These are phyloP conservation scores for Penicillium crystallinum DNA, from an alignment of 495 filamentous ascomycete genomes.

Conservation along the genomic window DNA sequence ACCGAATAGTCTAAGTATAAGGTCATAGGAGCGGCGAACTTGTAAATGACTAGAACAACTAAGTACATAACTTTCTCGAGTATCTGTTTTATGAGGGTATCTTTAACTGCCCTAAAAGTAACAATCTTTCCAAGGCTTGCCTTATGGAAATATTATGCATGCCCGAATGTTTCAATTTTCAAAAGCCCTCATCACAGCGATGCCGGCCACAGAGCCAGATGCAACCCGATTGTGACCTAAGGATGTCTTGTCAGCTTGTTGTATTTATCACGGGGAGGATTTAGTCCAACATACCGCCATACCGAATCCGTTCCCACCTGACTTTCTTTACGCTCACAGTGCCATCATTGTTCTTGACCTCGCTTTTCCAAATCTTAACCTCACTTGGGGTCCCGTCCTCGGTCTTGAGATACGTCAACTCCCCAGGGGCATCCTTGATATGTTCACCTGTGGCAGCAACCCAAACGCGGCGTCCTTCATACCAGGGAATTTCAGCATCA, in stretches of 20 bases:
- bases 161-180: conserved; percentile 13
- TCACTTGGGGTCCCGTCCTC: conserved; percentile 28
- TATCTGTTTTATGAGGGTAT: background rate
- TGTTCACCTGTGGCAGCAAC: conserved; percentile 37
- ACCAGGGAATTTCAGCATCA: conserved; percentile 71
- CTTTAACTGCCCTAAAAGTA: background rate
- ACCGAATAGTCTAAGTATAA: too few species aligned
- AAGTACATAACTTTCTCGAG: too few species aligned
- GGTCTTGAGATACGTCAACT: conserved; percentile 32
- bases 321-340: conserved; percentile 42
- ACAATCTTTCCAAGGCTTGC: background rate
- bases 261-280: background rate
- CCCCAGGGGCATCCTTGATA: conserved; percentile 49
- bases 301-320: conserved; percentile 41
- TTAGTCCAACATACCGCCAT: conserved; percentile 39
- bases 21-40: too few species aligned
- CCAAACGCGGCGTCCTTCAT: conserved; percentile 50
- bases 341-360: conserved; percentile 20
- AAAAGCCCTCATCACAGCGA: conserved; percentile 64
- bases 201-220: conserved; percentile 46
- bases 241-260: background rate
- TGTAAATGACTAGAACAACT: too few species aligned
- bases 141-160: background rate
- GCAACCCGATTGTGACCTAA: conserved; percentile 49
- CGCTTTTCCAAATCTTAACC: conserved; percentile 36